Percentiles rank a stretch among this genome's conserved stretches.
Conservation (phyloP, 176 grass and related monocot genomes). For the Carex pumila region DNA sequence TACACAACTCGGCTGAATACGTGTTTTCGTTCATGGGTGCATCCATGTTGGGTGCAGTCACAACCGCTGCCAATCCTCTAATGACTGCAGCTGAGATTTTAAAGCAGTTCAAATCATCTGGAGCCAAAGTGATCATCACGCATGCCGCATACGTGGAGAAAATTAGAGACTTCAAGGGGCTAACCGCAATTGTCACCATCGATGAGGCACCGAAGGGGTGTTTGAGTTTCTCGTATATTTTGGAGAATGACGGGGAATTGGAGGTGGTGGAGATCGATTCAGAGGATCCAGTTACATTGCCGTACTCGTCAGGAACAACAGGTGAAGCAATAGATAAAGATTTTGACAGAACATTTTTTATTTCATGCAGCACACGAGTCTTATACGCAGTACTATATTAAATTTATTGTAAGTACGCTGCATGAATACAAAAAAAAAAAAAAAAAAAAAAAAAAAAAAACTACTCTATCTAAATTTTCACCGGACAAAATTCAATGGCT, state of each 20-base stretch:
- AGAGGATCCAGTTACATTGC: slow-evolving; percentile 26
- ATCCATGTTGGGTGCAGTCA: slow-evolving; percentile 36
- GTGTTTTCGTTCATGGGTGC: slow-evolving; percentile 35
- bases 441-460: too few relatives aligned
- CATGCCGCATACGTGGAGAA: slow-evolving; percentile 29
- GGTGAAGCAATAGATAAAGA: neutral
- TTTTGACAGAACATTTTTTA: too few relatives aligned
- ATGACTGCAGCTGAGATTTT: slow-evolving; percentile 29
- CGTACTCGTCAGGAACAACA: slow-evolving; percentile 38
- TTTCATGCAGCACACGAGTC: too few relatives aligned
- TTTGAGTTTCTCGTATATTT: slow-evolving; percentile 11
- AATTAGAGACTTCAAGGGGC: slow-evolving; percentile 1
- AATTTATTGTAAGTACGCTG: too few relatives aligned
- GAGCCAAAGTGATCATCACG: slow-evolving; percentile 31
- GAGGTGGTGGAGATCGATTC: slow-evolving; percentile 7
- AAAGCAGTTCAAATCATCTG: slow-evolving; percentile 35
- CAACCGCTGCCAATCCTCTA: slow-evolving; percentile 37
- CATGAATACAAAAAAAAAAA: too few relatives aligned
- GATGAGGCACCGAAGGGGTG: slow-evolving; percentile 25
- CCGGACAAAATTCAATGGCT: too few relatives aligned
- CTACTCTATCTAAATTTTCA: too few relatives aligned
- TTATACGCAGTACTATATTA: too few relatives aligned
- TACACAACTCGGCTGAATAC: slow-evolving; percentile 33
- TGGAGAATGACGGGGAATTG: slow-evolving; percentile 4
- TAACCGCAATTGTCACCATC: neutral